Percentiles rank a stretch among this genome's conserved stretches.
These are phyloP conservation scores for Davidsoniella eucalypti DNA, from an alignment of 2,329 filamentous ascomycete species.

Conservation along the genomic window DNA sequence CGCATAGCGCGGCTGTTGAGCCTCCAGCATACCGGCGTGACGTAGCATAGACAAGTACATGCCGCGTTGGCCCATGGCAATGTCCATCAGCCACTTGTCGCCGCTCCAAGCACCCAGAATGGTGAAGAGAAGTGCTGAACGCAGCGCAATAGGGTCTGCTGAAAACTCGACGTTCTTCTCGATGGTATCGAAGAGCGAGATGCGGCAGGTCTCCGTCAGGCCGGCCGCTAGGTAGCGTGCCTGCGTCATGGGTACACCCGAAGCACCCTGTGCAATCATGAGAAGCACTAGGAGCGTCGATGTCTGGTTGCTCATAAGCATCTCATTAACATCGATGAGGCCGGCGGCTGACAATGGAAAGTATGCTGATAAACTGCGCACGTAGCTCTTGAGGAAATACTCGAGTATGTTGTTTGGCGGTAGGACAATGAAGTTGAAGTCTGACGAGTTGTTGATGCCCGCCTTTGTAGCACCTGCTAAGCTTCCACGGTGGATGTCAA, in stretches of 20 bases:
- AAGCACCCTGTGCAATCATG: slow-evolving; percentile 57
- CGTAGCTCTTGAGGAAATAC: slow-evolving; percentile 49
- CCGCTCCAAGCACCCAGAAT: slow-evolving; percentile 56
- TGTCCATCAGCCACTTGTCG: slow-evolving; percentile 65
- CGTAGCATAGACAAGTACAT: slow-evolving; percentile 61
- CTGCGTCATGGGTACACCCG: slow-evolving; percentile 47
- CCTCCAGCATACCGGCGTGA: slow-evolving; percentile 50
- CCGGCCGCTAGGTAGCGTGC: slow-evolving; percentile 49
- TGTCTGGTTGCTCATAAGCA: slow-evolving; percentile 49
- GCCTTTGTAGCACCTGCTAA: slow-evolving; percentile 17
- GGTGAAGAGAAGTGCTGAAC: slow-evolving; percentile 51
- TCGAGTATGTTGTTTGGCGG: slow-evolving; percentile 50
- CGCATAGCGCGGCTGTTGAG: slow-evolving; percentile 18
- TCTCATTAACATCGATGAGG: slow-evolving; percentile 47
- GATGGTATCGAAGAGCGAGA: slow-evolving; percentile 54
- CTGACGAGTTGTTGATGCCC: slow-evolving; percentile 29
- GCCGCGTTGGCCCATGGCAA: slow-evolving; percentile 55
- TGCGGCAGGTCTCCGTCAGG: slow-evolving; percentile 53
- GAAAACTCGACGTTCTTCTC: slow-evolving; percentile 56
- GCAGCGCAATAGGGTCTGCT: slow-evolving; percentile 45
- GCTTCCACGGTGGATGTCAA: slow-evolving; percentile 45
- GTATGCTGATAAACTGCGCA: slow-evolving; percentile 48
- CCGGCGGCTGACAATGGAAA: slow-evolving; percentile 46
- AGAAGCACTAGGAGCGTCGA: slow-evolving; percentile 50
- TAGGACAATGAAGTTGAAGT: slow-evolving; percentile 47